Evolutionary conservation across 1,284 basidiomycete species (phyloP), one percentile per base, ranked within the genome.

Genomic region (Tetrapyrgos nigripes): DNA sequence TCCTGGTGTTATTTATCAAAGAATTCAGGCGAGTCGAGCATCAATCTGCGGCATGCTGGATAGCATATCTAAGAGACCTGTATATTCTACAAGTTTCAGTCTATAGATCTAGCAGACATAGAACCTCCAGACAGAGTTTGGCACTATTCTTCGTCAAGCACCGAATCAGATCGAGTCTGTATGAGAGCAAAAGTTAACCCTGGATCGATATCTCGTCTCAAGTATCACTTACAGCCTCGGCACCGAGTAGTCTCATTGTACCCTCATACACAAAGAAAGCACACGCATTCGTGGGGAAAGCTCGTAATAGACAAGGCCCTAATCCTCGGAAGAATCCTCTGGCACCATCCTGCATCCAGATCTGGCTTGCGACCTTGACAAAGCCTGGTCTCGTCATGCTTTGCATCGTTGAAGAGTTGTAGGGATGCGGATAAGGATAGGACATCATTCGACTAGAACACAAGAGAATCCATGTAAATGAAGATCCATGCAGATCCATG

Each of bases 231-330:
- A 85, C 87, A 79, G 88, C 83, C 71, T 91, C 88, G 24, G 88
- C 88, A 33, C 81, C 83, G 59, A 90, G 69, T n/a, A 79, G 53
- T 56, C 84, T 76, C 83, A 92, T 84, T 17, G 83, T 76, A 43
- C 84, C 84, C 71, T 91, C 88, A 68, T 89, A 92, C 1, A 90
- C 88, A 65, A 88, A 87, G 21, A 88, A 78, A 0, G 89, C 89
- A 57, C 83, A 87, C 0, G 88, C 88, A 70, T 92, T 92, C 3
- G 84, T 82, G 2, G 89, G 89, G 70, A 91, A 89, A 21, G 89
- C 87, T 51, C 89, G 82, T 47, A 91, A 70, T 54, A 90, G 71
- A 60, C 81, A 83, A 9, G 88, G 87, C 4, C 78, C 78, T 45
- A 88, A 67, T 1, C 86, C 86, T 58, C 84, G 82, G 76, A 83